Evolutionary conservation across 1,284 basidiomycete species (phyloP).

Genomic region (Austropuccinia psidii): DNA sequence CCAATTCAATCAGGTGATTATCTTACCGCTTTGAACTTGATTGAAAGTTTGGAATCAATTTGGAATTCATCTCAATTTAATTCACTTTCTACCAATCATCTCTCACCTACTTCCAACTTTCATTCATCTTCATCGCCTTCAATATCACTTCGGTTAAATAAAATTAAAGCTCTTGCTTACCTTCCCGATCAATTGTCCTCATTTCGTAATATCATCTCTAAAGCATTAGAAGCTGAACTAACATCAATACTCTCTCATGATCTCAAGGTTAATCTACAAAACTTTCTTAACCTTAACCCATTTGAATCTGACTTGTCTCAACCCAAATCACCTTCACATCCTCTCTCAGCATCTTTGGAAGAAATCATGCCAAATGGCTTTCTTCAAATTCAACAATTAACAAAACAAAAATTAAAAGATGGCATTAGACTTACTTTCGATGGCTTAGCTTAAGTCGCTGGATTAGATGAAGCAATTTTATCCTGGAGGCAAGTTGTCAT

Average conservation of each 20-base stretch:
- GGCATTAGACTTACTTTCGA: conserved; percentile 63
- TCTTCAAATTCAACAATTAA: not conserved
- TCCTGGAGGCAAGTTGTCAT: conserved; percentile 72
- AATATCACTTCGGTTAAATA: conserved; percentile 1
- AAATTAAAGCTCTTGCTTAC: conserved; percentile 1
- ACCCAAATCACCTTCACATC: not conserved
- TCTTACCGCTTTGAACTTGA: conserved; percentile 67
- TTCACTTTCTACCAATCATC: no score
- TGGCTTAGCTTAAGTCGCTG: conserved; percentile 66
- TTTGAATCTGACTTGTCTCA: not conserved
- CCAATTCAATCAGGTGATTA: conserved; percentile 74
- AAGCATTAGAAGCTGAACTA: conserved; percentile 26
- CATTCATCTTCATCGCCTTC: no score
- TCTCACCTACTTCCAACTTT: no score
- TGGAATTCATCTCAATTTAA: conserved; percentile 49
- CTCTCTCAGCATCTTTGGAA: no score
- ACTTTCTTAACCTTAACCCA: not conserved
- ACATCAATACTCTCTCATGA: conserved; percentile 21
- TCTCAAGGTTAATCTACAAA: conserved; percentile 19
- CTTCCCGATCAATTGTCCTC: not conserved
- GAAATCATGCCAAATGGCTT: not conserved
- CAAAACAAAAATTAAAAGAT: conserved; percentile 52
- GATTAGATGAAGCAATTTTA: conserved; percentile 60
- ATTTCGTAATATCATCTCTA: conserved; percentile 15
- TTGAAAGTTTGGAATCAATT: conserved; percentile 64